Evolutionary conservation across 2,329 filamentous ascomycete genomes (phyloP).

Genomic region (Aspergillus sp.): DNA sequence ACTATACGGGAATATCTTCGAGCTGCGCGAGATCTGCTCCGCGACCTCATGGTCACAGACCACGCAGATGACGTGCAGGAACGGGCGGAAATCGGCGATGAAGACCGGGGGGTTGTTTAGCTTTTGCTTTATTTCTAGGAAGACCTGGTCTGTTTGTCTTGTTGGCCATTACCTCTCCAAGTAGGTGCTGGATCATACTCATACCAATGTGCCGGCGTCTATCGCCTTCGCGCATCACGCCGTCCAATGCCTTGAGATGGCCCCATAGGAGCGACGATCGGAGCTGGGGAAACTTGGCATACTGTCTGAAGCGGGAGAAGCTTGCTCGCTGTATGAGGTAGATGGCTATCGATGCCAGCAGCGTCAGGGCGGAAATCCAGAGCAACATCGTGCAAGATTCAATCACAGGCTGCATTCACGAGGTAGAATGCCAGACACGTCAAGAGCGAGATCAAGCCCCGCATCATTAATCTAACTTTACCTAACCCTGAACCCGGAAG

Average conservation of each 20-base stretch:
- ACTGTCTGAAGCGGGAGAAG: not conserved
- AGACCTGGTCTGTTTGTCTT: not conserved
- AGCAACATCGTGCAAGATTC: too few relatives aligned
- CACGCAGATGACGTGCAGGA: conserved; percentile 6
- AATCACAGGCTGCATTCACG: too few relatives aligned
- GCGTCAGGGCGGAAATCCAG: too few relatives aligned
- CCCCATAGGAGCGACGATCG: not conserved
- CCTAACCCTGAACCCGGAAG: too few relatives aligned
- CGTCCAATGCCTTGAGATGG: not conserved
- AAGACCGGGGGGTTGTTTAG: not conserved
- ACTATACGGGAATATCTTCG: conserved; percentile 20
- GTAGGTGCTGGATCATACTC: not conserved
- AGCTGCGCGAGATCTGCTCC: conserved; percentile 15
- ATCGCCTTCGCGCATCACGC: not conserved
- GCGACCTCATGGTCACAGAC: conserved; percentile 19
- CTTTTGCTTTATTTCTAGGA: not conserved
- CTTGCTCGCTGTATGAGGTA: too few relatives aligned
- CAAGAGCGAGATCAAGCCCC: too few relatives aligned
- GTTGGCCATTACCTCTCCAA: not conserved
- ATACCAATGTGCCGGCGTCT: not conserved
- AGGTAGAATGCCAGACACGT: too few relatives aligned
- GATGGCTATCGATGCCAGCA: too few relatives aligned
- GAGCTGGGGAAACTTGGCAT: not conserved
- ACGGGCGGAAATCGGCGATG: conserved; percentile 14
- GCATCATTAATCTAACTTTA: too few relatives aligned